Conservation (phyloP, 768 basidiomycete genomes). For the Hericium erinaceus region DNA sequence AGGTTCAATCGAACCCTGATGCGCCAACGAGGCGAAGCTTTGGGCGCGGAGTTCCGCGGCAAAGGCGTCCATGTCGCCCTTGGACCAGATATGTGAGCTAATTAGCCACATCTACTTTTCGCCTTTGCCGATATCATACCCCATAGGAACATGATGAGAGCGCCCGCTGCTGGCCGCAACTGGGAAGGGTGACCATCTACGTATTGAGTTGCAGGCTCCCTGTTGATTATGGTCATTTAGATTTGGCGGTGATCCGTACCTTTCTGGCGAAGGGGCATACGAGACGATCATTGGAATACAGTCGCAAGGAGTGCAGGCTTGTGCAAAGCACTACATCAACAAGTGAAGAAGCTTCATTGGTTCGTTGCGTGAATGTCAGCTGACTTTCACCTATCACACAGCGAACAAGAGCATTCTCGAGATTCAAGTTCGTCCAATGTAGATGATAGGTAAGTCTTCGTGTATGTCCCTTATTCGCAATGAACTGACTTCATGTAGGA, state of each 20-base stretch:
- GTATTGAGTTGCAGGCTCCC: neutral
- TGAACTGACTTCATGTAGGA: neutral
- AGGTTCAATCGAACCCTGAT: constrained; percentile 52
- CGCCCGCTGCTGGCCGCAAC: constrained; percentile 29
- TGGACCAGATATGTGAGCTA: constrained; percentile 13
- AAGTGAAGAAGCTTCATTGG: neutral
- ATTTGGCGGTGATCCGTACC: constrained; percentile 22
- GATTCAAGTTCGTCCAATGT: constrained; percentile 15
- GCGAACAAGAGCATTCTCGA: constrained; percentile 16
- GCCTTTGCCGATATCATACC: neutral
- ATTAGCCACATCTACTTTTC: neutral
- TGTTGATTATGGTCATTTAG: neutral
- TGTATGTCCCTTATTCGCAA: neutral
- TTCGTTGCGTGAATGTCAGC: neutral
- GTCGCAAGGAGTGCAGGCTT: constrained; percentile 21
- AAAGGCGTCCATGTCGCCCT: constrained; percentile 47
- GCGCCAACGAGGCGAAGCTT: constrained; percentile 48
- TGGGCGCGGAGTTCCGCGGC: constrained; percentile 60
- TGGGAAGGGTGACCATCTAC: constrained; percentile 30
- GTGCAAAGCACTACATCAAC: constrained; percentile 17
- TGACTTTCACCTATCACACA: neutral
- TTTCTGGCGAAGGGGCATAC: constrained; percentile 24
- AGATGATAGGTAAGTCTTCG: constrained; percentile 13
- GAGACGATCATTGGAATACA: constrained; percentile 23
- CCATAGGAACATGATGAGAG: constrained; percentile 13